Conservation (phyloP, 306 rosid species). For the Ceratonia siliqua region DNA sequence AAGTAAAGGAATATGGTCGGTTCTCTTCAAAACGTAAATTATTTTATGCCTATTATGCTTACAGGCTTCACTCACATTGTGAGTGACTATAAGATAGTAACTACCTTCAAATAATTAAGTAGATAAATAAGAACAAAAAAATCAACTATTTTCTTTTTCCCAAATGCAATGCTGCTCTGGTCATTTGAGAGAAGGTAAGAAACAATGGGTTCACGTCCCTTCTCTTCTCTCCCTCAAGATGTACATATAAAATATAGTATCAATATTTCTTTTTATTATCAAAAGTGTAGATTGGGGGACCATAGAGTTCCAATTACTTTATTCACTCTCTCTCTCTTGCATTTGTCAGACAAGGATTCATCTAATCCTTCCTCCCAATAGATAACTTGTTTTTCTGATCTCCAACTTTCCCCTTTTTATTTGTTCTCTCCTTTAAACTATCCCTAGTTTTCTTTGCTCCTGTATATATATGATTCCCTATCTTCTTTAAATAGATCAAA, state of each 20-base stretch:
- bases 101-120: no score
- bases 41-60: no score
- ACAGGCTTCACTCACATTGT: no score
- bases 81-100: no score
- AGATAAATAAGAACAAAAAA: no score
- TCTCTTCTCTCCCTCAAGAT: neutral
- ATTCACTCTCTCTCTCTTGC: slow-evolving; percentile 42
- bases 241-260: neutral
- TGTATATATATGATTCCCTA: slow-evolving; percentile 11
- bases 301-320: slow-evolving; percentile 41
- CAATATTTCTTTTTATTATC: neutral
- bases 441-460: neutral
- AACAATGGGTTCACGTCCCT: slow-evolving; percentile 14
- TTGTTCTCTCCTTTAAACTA: neutral
- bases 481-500: no score
- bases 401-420: neutral
- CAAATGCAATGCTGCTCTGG: no score
- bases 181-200: neutral
- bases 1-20: slow-evolving; percentile 31
- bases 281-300: slow-evolving; percentile 35
- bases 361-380: slow-evolving; percentile 55
- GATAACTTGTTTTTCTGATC: slow-evolving; percentile 9
- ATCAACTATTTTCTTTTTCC: no score
- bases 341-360: slow-evolving; percentile 53
- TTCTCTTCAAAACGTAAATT: neutral